Conservation (phyloP, 257 asterid species). For the Nicotiana tomentosiformis region DNA sequence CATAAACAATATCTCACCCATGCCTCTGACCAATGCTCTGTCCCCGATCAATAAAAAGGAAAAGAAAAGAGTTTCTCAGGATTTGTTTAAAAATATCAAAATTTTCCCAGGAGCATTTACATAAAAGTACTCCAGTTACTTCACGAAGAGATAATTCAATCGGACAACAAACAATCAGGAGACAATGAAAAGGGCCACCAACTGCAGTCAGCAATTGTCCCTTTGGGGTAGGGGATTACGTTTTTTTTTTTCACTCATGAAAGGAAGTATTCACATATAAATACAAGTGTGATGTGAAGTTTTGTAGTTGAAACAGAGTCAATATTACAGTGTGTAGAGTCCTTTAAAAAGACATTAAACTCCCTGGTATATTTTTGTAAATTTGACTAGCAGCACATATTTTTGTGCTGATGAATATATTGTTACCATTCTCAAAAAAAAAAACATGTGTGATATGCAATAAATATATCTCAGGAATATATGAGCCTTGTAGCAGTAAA, state of each 20-base stretch:
- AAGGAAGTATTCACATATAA: neutral
- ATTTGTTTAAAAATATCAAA: neutral
- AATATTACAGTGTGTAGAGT: no score
- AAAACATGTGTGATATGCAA: neutral
- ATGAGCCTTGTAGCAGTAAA: constrained; percentile 2
- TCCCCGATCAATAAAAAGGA: neutral
- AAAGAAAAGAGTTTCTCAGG: constrained; percentile 12
- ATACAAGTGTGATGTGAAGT: no score
- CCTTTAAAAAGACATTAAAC: no score
- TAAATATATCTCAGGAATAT: neutral
- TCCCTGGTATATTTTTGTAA: no score
- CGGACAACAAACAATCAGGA: neutral
- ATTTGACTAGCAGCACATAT: no score
- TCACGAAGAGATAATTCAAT: neutral
- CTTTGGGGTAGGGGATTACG: neutral
- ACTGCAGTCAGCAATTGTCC: neutral
- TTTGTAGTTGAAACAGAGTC: no score
- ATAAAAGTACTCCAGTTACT: neutral
- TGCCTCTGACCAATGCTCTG: constrained; percentile 92
- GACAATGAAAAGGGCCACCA: neutral
- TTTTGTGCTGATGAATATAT: no score
- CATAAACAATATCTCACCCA: constrained; percentile 87
- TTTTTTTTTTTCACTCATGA: neutral
- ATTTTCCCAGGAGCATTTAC: neutral
- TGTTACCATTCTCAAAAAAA: no score